A percentile compares a stretch with the other conserved stretches of the same genome.
phyloP scores from a whole-genome alignment of 306 rosid genomes.

The Morella rubra region DNA sequence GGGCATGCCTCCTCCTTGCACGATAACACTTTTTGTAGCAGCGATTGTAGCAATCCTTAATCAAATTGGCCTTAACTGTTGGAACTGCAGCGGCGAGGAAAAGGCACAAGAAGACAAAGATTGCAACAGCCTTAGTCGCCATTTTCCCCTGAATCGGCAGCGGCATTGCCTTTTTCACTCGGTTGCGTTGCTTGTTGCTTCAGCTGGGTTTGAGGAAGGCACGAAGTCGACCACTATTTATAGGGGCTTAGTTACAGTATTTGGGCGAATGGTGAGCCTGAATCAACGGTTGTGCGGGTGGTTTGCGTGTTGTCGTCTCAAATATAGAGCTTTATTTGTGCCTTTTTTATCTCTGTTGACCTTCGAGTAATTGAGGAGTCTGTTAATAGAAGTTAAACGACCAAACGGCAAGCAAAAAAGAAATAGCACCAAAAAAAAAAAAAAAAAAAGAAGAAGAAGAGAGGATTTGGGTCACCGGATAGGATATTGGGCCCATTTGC shows the following conservation, averaged over 20 bases:
- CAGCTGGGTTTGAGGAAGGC: too few species aligned
- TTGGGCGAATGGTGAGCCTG: background rate
- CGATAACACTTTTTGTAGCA: background rate
- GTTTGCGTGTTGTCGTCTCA: background rate
- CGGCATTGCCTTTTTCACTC: background rate
- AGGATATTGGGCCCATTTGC: too few species aligned
- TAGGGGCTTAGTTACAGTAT: background rate
- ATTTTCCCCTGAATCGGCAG: background rate
- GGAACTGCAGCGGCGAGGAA: background rate
- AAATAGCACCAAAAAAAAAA: too few species aligned
- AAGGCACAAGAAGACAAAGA: background rate
- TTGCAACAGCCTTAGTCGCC: background rate
- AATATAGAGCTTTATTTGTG: too few species aligned
- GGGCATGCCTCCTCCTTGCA: background rate
- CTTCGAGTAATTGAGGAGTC: background rate
- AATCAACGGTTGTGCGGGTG: background rate
- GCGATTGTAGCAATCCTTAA: background rate
- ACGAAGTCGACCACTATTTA: background rate
- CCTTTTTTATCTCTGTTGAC: background rate
- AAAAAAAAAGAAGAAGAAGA: too few species aligned
- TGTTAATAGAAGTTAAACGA: too few species aligned
- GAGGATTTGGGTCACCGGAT: too few species aligned
- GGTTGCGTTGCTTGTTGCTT: too few species aligned
- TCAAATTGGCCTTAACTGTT: background rate
- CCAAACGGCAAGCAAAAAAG: too few species aligned